Conservation (phyloP, 164 flowering plant genomes). For the Tetrastigma voinierianum region DNA sequence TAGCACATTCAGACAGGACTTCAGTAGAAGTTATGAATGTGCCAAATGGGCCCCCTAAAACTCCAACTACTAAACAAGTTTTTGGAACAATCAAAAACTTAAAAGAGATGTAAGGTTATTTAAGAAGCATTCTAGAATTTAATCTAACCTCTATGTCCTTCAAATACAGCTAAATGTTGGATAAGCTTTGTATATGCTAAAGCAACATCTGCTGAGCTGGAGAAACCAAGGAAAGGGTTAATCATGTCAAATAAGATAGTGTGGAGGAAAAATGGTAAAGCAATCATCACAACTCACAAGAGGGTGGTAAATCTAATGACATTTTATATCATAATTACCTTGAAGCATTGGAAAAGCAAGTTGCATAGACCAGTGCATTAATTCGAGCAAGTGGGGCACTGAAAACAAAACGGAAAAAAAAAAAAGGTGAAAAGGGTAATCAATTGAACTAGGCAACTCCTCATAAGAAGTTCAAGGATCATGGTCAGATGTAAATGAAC, state of each 20-base stretch:
- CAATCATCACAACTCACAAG: neutral
- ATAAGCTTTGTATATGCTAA: slow-evolving; percentile 82
- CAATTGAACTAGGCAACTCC: neutral
- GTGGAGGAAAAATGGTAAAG: neutral
- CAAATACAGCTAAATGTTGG: slow-evolving; percentile 75
- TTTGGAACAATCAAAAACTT: neutral
- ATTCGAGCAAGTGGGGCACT: slow-evolving; percentile 85
- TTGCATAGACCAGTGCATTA: slow-evolving; percentile 73
- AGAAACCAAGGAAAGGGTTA: slow-evolving; percentile 10
- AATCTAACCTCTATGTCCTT: slow-evolving; percentile 84
- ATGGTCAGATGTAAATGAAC: neutral
- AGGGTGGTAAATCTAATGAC: neutral
- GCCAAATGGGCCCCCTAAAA: neutral
- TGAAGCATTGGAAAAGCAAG: slow-evolving; percentile 76
- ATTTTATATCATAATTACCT: slow-evolving; percentile 48
- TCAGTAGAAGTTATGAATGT: too few relatives aligned
- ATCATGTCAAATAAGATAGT: neutral
- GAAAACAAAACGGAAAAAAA: slow-evolving; percentile 9
- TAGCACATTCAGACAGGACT: too few relatives aligned
- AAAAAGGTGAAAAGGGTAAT: slow-evolving; percentile 2
- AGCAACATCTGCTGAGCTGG: slow-evolving; percentile 73
- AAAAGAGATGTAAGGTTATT: neutral
- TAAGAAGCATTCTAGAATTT: slow-evolving; percentile 4
- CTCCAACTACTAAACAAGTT: neutral
- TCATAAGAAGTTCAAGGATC: neutral